Evolutionary conservation across 441 rosid genomes (phyloP).

Genomic region (Viola pubescens): DNA sequence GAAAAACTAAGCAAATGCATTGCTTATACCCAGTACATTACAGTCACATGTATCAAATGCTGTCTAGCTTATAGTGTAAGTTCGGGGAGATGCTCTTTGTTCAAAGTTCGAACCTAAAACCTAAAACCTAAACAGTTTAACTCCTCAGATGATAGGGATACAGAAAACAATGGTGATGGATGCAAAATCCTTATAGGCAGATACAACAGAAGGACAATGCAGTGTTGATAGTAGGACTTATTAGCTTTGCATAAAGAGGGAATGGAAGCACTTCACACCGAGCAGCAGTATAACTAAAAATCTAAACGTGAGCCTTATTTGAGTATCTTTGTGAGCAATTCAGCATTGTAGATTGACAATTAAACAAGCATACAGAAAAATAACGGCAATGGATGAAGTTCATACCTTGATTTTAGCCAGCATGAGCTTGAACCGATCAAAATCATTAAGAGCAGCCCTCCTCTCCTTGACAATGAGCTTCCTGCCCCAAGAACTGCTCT

Average conservation of each 20-base stretch:
- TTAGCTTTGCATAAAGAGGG: neutral
- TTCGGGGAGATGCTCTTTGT: neutral
- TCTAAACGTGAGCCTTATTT: neutral
- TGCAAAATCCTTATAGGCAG: neutral
- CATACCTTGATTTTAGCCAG: constrained; percentile 87
- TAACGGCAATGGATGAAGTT: too few species aligned
- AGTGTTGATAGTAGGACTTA: too few species aligned
- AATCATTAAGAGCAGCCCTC: constrained; percentile 72
- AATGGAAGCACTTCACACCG: neutral
- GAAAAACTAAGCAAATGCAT: neutral
- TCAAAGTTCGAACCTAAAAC: neutral
- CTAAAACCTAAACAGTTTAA: neutral
- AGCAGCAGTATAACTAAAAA: neutral
- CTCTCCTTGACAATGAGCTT: constrained; percentile 85
- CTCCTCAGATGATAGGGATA: neutral
- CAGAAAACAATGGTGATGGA: neutral
- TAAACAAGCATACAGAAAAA: too few species aligned
- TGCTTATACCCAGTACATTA: neutral
- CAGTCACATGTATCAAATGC: neutral
- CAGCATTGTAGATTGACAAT: too few species aligned
- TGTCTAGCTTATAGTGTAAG: neutral
- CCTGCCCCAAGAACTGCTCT: constrained; percentile 90
- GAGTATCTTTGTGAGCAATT: too few species aligned
- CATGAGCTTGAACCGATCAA: constrained; percentile 90
- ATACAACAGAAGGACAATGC: too few species aligned